These are phyloP conservation scores for Eragrostis tef DNA, from an alignment of 202 grass and related monocot genomes.

Conservation along the genomic window DNA sequence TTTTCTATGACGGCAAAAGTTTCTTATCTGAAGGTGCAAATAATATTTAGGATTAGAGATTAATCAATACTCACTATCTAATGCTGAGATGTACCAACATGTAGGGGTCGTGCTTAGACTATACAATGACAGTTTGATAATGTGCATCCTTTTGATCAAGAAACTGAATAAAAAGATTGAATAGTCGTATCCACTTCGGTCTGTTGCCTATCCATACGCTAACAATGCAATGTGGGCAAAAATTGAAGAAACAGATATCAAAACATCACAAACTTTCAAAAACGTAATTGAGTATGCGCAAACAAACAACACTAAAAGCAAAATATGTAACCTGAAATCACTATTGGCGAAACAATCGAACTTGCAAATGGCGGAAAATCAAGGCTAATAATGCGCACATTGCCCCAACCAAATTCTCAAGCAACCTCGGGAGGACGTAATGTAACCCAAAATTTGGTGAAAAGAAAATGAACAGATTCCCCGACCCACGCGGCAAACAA, in stretches of 20 bases:
- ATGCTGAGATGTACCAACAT: neutral
- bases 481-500: no score
- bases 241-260: neutral
- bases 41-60: neutral
- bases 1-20: constrained; percentile 21
- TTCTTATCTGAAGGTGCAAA: constrained; percentile 41
- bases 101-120: no score
- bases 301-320: neutral
- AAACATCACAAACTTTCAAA: neutral
- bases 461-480: no score
- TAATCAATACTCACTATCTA: neutral
- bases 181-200: neutral
- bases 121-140: neutral
- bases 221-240: neutral
- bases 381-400: neutral
- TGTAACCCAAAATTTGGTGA: neutral
- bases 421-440: neutral
- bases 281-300: no score
- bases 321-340: neutral
- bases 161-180: neutral
- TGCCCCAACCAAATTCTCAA: neutral
- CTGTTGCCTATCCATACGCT: neutral
- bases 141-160: neutral
- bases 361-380: neutral
- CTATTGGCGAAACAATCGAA: neutral